phyloP scores from a whole-genome alignment of 176 grass and related monocot species.

The Pontederia paniculata region DNA sequence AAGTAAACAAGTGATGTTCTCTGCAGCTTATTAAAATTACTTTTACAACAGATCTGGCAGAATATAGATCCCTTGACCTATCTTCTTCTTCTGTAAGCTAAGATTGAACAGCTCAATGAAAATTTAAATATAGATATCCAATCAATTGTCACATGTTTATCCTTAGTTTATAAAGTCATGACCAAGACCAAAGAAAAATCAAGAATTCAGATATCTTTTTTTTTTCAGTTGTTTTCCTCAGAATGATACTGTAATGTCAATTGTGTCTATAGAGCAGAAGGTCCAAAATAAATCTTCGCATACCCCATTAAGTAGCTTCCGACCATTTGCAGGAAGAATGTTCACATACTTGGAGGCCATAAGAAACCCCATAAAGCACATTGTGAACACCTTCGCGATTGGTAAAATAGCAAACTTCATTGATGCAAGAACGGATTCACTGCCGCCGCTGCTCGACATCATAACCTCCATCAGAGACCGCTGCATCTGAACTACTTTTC shows the following conservation, averaged over 20 bases:
- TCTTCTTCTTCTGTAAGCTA: no score
- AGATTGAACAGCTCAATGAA: not conserved
- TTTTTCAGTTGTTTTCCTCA: no score
- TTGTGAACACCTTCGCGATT: conserved; percentile 94
- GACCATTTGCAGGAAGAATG: conserved; percentile 80
- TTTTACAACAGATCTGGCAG: no score
- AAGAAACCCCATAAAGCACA: conserved; percentile 98
- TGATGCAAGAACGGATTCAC: conserved; percentile 55
- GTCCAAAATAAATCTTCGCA: conserved; percentile 6
- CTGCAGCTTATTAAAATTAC: no score
- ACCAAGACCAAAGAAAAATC: not conserved
- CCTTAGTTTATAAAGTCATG: not conserved
- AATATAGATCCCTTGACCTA: no score
- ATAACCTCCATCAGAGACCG: conserved; percentile 49
- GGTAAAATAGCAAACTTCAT: conserved; percentile 78
- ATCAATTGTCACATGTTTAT: not conserved
- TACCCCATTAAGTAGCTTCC: conserved; percentile 96
- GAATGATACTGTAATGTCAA: not conserved
- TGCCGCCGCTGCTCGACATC: conserved; percentile 26
- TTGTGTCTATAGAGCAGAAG: conserved; percentile 1
- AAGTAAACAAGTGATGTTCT: no score
- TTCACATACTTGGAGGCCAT: conserved; percentile 96
- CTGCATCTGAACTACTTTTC: conserved; percentile 25
- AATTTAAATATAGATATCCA: not conserved
- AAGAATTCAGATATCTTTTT: no score